Evolutionary conservation across 2,329 filamentous ascomycete species (phyloP).

Genomic region (Scolecobasidium constrictum): DNA sequence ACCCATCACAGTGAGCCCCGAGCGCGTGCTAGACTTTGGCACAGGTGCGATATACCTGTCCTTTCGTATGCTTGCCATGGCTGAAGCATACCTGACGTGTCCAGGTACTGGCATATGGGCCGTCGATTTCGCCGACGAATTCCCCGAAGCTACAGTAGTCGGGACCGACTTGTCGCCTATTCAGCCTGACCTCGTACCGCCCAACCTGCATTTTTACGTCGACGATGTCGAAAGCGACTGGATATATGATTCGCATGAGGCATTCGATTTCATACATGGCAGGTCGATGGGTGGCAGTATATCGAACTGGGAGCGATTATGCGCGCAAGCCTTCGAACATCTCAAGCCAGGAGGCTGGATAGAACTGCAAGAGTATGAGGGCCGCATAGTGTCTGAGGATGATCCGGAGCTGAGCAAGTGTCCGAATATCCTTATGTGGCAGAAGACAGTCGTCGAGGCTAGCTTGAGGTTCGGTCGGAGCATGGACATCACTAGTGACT

Average conservation of each 20-base stretch:
- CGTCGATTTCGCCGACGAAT: slow-evolving; percentile 27
- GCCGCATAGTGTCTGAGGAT: slow-evolving; percentile 13
- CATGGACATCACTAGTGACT: not conserved
- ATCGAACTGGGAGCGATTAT: slow-evolving; percentile 40
- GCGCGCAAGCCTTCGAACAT: slow-evolving; percentile 23
- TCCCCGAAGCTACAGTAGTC: slow-evolving; percentile 20
- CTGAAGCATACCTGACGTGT: slow-evolving; percentile 10
- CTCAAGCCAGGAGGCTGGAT: slow-evolving; percentile 24
- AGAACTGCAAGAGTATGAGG: slow-evolving; percentile 15
- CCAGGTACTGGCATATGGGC: too few species aligned
- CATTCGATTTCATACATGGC: slow-evolving; percentile 48
- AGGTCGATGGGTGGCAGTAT: slow-evolving; percentile 42
- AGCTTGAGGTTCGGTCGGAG: slow-evolving; percentile 5
- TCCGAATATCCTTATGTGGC: slow-evolving; percentile 4
- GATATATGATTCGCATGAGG: slow-evolving; percentile 28
- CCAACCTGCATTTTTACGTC: slow-evolving; percentile 47
- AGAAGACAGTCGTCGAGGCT: not conserved
- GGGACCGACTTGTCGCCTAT: slow-evolving; percentile 27
- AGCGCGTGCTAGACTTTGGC: slow-evolving; percentile 20
- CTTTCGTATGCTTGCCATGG: not conserved
- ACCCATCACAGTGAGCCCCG: slow-evolving; percentile 23
- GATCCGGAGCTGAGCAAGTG: slow-evolving; percentile 10
- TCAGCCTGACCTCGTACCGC: slow-evolving; percentile 35
- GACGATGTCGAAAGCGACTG: slow-evolving; percentile 51
- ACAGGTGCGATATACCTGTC: slow-evolving; percentile 2